Conservation (phyloP, 1,284 basidiomycete species). For the Flammula alnicola region DNA sequence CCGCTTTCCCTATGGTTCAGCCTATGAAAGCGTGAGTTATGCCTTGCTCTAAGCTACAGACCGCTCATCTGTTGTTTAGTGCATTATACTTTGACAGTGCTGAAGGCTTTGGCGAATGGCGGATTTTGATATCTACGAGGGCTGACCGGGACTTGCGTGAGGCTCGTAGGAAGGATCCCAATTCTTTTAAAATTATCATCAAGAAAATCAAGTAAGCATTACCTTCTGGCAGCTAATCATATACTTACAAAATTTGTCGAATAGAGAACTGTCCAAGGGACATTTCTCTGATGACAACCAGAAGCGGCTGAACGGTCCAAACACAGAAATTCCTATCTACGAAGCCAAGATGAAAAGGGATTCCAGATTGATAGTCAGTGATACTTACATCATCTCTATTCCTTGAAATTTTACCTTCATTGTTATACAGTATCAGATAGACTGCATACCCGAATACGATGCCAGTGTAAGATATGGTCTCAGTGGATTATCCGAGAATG, state of each 20-base stretch:
- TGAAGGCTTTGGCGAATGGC: slow-evolving; percentile 58
- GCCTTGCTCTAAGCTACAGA: not conserved
- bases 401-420: not conserved
- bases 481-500: not conserved
- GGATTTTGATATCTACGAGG: slow-evolving; percentile 49
- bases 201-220: slow-evolving; percentile 61
- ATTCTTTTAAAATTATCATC: slow-evolving; percentile 50
- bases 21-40: slow-evolving; percentile 28
- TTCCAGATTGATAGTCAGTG: slow-evolving; percentile 60
- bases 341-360: slow-evolving; percentile 73
- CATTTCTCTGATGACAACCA: slow-evolving; percentile 73
- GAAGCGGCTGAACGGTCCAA: slow-evolving; percentile 55
- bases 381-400: not conserved
- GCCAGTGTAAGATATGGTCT: slow-evolving; percentile 42
- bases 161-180: slow-evolving; percentile 42
- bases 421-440: slow-evolving; percentile 66
- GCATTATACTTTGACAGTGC: slow-evolving; percentile 53
- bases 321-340: slow-evolving; percentile 58
- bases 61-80: slow-evolving; percentile 6
- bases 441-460: slow-evolving; percentile 57
- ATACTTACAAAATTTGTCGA: not conserved
- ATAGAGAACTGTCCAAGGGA: slow-evolving; percentile 69
- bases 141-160: slow-evolving; percentile 50
- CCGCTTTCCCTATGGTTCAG: slow-evolving; percentile 26
- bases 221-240: not conserved